Base-by-base conservation (phyloP, 2,329 filamentous ascomycete genomes). In the Sporothrix curviconia region DNA sequence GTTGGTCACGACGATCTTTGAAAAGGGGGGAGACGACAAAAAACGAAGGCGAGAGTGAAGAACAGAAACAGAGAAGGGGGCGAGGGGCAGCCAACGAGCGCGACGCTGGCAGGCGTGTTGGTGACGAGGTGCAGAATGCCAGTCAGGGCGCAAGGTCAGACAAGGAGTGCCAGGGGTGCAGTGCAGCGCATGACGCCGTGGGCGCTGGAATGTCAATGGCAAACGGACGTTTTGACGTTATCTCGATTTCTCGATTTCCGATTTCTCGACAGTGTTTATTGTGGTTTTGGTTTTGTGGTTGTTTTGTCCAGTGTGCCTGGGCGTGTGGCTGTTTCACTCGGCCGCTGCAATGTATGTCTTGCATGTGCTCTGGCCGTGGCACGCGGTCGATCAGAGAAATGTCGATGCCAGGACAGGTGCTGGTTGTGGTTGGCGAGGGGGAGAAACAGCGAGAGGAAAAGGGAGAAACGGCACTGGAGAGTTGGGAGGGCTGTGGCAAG, bases 1-100 rank as follows among this genome's bases (percentile, higher is more conserved):
- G 37, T 54, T 54, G 37, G 37, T 54, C 37, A 54, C 28, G 52
- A 46, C 52, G 52, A 55, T 44, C 52, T 32, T n/a, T 32, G 28
- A 32, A 11, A 11, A 19, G 39, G 6, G 9, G 12, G 19, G n/a
- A 19, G n/a, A 43, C n/a, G n/a, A 40, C 7, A 22, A 7, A 4
- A 43, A 7, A 22, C n/a, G 39, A 4, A 28, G 24, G 7, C 19
- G 22, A 46, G 24, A n/a, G n/a, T n/a, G n/a, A n/a, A n/a, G n/a
- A n/a, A n/a, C n/a, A n/a, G 32, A 46, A 47, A 32, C 22, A 30
- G 42, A 11, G 51, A 32, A 22, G 42, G 14, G 28, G 28, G 30
- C 34, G 39, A 55, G 52, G 52, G 40, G 52, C 28, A 46, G 30
- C 7, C 12, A 52, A 9, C n/a, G 34, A 39, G 34, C 15, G 34